A percentile compares a stretch with the other conserved stretches of the same genome.
These are phyloP conservation scores for Blastomyces parvus DNA, from an alignment of 2,329 filamentous ascomycete genomes.

Conservation along the genomic window DNA sequence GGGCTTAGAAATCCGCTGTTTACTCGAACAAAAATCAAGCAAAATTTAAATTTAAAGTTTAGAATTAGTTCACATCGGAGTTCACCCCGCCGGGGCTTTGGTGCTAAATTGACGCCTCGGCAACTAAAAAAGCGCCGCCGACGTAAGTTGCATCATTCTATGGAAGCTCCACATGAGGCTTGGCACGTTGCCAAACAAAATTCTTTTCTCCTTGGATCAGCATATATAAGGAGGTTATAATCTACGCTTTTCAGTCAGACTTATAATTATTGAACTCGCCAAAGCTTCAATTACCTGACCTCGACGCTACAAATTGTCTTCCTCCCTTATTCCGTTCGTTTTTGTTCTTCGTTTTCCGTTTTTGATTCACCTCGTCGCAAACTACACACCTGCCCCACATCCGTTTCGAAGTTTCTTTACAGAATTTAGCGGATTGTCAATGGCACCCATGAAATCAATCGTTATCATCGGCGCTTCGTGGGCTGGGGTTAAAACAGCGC, in stretches of 20 bases:
- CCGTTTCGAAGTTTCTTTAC: background rate
- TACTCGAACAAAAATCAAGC: no score
- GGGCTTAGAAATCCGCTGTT: no score
- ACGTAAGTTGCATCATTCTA: background rate
- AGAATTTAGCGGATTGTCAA: background rate
- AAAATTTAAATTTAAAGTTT: no score
- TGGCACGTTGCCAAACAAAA: background rate
- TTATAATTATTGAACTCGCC: background rate
- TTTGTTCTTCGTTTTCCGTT: background rate
- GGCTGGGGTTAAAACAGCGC: constrained; percentile 5
- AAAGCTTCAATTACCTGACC: no score
- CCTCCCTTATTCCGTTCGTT: background rate
- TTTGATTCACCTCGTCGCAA: background rate
- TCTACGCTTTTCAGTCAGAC: background rate
- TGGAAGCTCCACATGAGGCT: background rate
- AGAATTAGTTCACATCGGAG: no score
- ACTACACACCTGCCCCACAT: background rate
- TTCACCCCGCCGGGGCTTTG: no score
- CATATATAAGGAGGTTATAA: background rate
- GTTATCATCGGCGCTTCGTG: constrained; percentile 9
- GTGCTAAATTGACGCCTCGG: background rate
- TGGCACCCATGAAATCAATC: background rate
- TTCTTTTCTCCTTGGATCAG: background rate
- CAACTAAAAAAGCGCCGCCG: no score
- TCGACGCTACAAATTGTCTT: no score